Evolutionary conservation across 1,284 basidiomycete species (phyloP).

Genomic region (Ustilago cynodontis): DNA sequence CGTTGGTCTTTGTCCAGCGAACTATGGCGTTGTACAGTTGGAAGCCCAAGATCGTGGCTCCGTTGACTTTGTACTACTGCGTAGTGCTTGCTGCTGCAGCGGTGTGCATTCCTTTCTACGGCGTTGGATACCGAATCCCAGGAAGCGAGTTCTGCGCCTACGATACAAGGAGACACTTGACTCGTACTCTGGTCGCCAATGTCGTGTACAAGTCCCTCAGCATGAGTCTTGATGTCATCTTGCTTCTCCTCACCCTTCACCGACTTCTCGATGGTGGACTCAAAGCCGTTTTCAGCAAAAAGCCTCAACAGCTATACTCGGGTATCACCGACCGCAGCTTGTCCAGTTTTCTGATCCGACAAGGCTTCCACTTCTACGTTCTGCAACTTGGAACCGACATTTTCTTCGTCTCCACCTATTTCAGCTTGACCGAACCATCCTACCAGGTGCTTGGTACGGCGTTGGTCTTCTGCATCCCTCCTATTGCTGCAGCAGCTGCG

Average conservation of each 20-base stretch:
- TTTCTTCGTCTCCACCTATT: conserved; percentile 41
- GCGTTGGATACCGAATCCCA: conserved; percentile 35
- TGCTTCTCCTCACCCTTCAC: conserved; percentile 48
- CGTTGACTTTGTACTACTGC: conserved; percentile 22
- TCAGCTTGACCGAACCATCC: conserved; percentile 10
- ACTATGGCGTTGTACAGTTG: conserved; percentile 47
- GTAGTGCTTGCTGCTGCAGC: conserved; percentile 20
- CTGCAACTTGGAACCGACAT: conserved; percentile 35
- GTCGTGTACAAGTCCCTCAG: conserved; percentile 30
- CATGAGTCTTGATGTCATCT: conserved; percentile 35
- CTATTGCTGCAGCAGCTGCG: conserved; percentile 37
- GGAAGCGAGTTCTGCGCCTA: conserved; percentile 33
- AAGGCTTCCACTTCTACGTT: conserved; percentile 48
- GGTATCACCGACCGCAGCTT: conserved; percentile 16
- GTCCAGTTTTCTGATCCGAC: conserved; percentile 39
- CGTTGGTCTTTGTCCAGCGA: conserved; percentile 40
- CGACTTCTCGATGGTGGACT: conserved; percentile 48
- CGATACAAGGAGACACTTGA: conserved; percentile 28
- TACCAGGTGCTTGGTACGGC: conserved; percentile 41
- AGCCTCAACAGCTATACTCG: conserved; percentile 20
- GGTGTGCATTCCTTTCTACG: conserved; percentile 38
- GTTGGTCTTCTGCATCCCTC: conserved; percentile 32
- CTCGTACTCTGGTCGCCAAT: conserved; percentile 16
- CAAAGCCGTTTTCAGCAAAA: conserved; percentile 18
- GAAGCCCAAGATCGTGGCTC: conserved; percentile 28